Percentiles rank a stretch among this genome's conserved stretches.
phyloP scores from a whole-genome alignment of 2,329 filamentous ascomycete species.

The Colletotrichum scovillei region DNA sequence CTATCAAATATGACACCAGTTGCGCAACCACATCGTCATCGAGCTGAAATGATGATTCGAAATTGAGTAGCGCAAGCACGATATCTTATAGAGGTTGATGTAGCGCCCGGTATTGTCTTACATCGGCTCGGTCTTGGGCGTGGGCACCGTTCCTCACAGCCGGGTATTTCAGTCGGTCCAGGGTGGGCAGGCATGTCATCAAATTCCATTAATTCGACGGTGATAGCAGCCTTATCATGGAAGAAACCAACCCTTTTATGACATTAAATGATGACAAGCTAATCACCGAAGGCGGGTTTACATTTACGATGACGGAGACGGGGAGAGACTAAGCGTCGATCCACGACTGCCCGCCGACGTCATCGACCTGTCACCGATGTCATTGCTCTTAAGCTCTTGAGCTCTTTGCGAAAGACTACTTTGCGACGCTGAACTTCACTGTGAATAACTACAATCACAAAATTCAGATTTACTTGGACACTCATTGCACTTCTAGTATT shows the following conservation, averaged over 20 bases:
- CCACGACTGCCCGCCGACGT: conserved; percentile 30
- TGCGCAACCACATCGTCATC: neutral
- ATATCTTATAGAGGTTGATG: neutral
- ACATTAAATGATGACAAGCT: neutral
- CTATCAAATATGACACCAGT: neutral
- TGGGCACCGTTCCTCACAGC: too few relatives aligned
- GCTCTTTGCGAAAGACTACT: neutral
- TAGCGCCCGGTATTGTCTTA: neutral
- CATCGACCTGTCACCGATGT: conserved; percentile 34
- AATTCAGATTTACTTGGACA: neutral
- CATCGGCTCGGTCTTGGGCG: neutral
- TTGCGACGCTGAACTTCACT: neutral
- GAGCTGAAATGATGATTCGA: neutral
- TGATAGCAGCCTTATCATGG: too few relatives aligned
- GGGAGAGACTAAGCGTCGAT: conserved; percentile 28
- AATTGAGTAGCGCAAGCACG: neutral
- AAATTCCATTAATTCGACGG: too few relatives aligned
- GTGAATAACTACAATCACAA: neutral
- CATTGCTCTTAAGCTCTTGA: neutral
- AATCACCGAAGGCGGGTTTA: neutral
- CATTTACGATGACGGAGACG: conserved; percentile 12
- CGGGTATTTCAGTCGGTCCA: neutral
- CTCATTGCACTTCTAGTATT: too few relatives aligned
- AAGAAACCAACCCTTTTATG: neutral
- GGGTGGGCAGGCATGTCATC: neutral